These are phyloP conservation scores for Phialocephala subalpina DNA, from an alignment of 2,329 filamentous ascomycete genomes.

Conservation along the genomic window DNA sequence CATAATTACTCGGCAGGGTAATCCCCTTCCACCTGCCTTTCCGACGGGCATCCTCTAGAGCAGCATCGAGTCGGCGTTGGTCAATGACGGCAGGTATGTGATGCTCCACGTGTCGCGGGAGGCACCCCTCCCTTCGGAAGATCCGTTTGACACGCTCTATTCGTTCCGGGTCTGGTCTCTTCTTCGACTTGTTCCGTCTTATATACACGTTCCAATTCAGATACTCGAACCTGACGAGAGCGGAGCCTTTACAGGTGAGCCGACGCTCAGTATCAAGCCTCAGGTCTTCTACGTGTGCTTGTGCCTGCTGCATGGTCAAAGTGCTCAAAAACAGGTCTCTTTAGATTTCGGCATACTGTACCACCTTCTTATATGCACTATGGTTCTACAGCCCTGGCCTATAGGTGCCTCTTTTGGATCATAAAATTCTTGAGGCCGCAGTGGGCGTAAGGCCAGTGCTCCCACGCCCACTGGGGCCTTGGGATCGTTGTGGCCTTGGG, in stretches of 20 bases:
- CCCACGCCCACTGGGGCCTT: no score
- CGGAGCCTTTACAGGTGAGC: constrained; percentile 26
- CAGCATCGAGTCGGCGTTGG: constrained; percentile 84
- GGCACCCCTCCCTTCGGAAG: constrained; percentile 26
- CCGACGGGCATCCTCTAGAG: constrained; percentile 65
- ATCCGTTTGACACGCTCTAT: constrained; percentile 24
- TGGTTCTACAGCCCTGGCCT: no score
- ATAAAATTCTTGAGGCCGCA: no score
- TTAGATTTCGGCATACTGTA: constrained; percentile 15
- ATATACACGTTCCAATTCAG: constrained; percentile 27
- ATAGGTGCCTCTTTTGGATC: no score
- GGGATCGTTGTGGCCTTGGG: no score
- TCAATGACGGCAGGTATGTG: constrained; percentile 79
- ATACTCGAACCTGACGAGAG: constrained; percentile 28
- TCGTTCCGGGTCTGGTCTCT: constrained; percentile 18
- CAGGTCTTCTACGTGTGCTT: constrained; percentile 26
- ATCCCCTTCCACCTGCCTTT: constrained; percentile 16
- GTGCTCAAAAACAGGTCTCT: constrained; percentile 10
- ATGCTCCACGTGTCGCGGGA: constrained; percentile 16
- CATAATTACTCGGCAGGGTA: constrained; percentile 21
- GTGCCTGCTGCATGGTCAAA: constrained; percentile 21
- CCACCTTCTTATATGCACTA: no score
- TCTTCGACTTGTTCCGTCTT: constrained; percentile 18
- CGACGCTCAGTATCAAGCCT: constrained; percentile 25
- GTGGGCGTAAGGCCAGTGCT: no score